Evolutionary conservation across 257 asterid species (phyloP).

Genomic region (Rhazya stricta): DNA sequence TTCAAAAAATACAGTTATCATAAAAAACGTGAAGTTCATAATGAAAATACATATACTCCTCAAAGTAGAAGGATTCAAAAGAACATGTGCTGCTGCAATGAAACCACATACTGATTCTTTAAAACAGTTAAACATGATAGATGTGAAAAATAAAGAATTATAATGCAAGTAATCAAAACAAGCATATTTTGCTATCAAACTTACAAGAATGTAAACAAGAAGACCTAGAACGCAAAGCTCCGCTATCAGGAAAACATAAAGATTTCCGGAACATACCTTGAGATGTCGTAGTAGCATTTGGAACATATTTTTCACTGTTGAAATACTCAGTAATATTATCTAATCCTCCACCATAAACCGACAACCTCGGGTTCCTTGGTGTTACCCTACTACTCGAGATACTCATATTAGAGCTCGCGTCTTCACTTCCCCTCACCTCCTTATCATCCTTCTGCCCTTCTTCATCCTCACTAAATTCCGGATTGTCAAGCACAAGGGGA

Average conservation of each 20-base stretch:
- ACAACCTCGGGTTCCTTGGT: slow-evolving; percentile 85
- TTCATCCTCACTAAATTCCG: slow-evolving; percentile 24
- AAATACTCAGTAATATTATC: slow-evolving; percentile 72
- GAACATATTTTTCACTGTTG: slow-evolving; percentile 52
- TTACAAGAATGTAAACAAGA: background rate
- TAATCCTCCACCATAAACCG: slow-evolving; percentile 80
- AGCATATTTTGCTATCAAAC: background rate
- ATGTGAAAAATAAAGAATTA: background rate
- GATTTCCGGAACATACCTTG: slow-evolving; percentile 52
- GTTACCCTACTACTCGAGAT: slow-evolving; percentile 46
- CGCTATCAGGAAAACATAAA: too few species aligned
- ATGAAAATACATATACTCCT: background rate
- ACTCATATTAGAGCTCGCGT: slow-evolving; percentile 17
- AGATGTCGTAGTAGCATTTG: slow-evolving; percentile 33
- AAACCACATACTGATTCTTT: background rate
- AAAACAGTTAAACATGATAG: background rate
- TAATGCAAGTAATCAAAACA: background rate
- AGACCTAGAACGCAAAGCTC: background rate
- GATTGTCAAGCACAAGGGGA: slow-evolving; percentile 69
- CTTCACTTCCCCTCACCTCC: slow-evolving; percentile 18
- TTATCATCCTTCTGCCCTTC: slow-evolving; percentile 13
- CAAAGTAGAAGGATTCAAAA: background rate
- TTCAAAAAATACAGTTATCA: background rate
- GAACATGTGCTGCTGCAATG: background rate
- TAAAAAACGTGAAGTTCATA: background rate